Conservation (phyloP, 768 basidiomycete genomes). For the Rhizopogon vulgaris region DNA sequence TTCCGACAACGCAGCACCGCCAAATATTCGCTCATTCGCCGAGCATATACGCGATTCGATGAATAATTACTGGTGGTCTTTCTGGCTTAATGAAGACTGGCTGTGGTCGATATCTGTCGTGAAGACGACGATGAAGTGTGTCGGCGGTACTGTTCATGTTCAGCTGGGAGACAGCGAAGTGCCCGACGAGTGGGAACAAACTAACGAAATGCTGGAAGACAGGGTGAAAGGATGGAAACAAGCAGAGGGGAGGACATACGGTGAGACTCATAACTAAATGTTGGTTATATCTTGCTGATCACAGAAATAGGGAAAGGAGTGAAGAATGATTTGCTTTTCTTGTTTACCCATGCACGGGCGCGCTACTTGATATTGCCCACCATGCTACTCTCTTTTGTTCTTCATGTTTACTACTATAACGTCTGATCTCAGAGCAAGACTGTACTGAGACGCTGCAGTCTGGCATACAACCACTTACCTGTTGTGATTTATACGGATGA, state of each 20-base stretch:
- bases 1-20: background rate
- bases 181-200: background rate
- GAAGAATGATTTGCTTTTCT: background rate
- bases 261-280: background rate
- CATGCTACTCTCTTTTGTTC: background rate
- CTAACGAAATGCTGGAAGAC: background rate
- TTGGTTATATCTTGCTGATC: background rate
- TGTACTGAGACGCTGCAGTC: no score
- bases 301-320: background rate
- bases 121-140: background rate
- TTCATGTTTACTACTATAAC: background rate
- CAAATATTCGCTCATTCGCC: background rate
- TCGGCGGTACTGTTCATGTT: background rate
- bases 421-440: background rate
- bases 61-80: background rate
- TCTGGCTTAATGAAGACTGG: background rate
- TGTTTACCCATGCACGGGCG: background rate
- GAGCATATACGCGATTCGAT: background rate
- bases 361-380: background rate
- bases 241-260: background rate
- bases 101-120: background rate
- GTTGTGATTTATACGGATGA: no score
- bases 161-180: background rate
- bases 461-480: no score
- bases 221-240: background rate